Evolutionary conservation across 1,284 basidiomycete genomes (phyloP).

Genomic region (Vanrija pseudolonga): DNA sequence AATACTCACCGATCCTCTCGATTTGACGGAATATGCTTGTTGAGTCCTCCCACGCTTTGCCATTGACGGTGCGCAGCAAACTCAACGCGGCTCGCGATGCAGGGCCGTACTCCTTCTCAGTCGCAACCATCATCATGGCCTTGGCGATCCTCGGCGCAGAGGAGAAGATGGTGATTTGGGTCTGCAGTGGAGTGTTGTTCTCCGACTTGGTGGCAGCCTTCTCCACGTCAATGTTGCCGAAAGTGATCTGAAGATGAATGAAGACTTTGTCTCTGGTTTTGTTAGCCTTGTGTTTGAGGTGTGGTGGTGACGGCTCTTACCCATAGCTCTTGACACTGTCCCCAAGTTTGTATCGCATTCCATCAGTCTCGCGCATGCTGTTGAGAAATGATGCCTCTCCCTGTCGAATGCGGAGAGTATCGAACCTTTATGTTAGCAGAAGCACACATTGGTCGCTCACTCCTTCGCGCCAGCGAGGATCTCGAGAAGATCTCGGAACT

Average conservation of each 20-base stretch:
- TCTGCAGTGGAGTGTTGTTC: slow-evolving; percentile 25
- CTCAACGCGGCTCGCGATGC: slow-evolving; percentile 29
- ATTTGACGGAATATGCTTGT: slow-evolving; percentile 42
- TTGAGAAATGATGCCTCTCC: slow-evolving; percentile 41
- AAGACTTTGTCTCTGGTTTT: slow-evolving; percentile 44
- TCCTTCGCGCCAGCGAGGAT: slow-evolving; percentile 24
- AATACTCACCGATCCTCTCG: slow-evolving; percentile 28
- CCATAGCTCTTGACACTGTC: slow-evolving; percentile 29
- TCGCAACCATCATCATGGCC: slow-evolving; percentile 34
- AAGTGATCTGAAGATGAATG: slow-evolving; percentile 38
- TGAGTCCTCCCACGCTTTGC: slow-evolving; percentile 46
- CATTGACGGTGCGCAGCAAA: slow-evolving; percentile 32
- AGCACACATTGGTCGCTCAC: slow-evolving; percentile 15
- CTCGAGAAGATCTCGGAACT: slow-evolving; percentile 26
- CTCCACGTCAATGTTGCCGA: slow-evolving; percentile 37
- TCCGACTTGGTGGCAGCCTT: slow-evolving; percentile 24
- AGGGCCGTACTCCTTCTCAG: slow-evolving; percentile 24
- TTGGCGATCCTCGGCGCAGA: slow-evolving; percentile 37
- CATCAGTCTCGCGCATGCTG: slow-evolving; percentile 26
- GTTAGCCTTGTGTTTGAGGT: slow-evolving; percentile 5
- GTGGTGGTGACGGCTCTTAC: slow-evolving; percentile 10
- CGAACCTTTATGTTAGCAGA: slow-evolving; percentile 23
- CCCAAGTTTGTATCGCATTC: slow-evolving; percentile 29
- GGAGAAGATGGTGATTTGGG: slow-evolving; percentile 30
- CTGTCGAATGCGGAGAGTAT: slow-evolving; percentile 37